A percentile compares a stretch with the other conserved stretches of the same genome.
Conservation (phyloP, 2,329 filamentous ascomycete genomes). For the Penicillium sp. region DNA sequence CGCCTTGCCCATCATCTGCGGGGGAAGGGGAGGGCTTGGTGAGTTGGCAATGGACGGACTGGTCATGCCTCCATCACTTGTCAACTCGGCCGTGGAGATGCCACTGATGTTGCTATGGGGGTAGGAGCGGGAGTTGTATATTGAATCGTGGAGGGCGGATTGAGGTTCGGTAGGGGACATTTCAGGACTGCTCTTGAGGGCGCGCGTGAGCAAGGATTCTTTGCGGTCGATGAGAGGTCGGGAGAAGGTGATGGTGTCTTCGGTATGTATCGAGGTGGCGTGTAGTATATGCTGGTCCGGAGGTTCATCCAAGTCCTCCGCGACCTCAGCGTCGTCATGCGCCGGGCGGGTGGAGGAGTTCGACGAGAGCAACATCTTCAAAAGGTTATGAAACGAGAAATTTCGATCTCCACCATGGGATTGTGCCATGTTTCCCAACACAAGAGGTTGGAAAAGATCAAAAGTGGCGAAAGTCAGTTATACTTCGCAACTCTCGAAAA, state of each 20-base stretch:
- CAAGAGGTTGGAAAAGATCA: conserved; percentile 9
- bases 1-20: conserved; percentile 32
- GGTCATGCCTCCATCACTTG: conserved; percentile 89
- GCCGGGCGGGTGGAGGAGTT: conserved; percentile 38
- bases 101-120: conserved; percentile 73
- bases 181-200: conserved; percentile 68
- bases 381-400: conserved; percentile 40
- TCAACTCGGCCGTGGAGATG: conserved; percentile 83
- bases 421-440: conserved; percentile 31
- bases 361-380: conserved; percentile 47
- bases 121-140: conserved; percentile 56
- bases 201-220: conserved; percentile 83
- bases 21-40: conserved; percentile 76
- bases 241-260: conserved; percentile 40
- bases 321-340: conserved; percentile 60
- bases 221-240: conserved; percentile 54
- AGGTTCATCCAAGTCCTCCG: conserved; percentile 81
- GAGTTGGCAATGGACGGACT: conserved; percentile 85
- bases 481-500: conserved; percentile 25
- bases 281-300: conserved; percentile 58
- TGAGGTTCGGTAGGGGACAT: conserved; percentile 36
- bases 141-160: conserved; percentile 40
- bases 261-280: conserved; percentile 29
- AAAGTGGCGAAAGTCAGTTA: conserved; percentile 17
- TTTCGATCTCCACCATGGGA: conserved; percentile 31